Evolutionary conservation across 371 early-diverging fungal species (phyloP), one percentile per base, ranked within the genome.

Genomic region (Apophysomyces variabilis): DNA sequence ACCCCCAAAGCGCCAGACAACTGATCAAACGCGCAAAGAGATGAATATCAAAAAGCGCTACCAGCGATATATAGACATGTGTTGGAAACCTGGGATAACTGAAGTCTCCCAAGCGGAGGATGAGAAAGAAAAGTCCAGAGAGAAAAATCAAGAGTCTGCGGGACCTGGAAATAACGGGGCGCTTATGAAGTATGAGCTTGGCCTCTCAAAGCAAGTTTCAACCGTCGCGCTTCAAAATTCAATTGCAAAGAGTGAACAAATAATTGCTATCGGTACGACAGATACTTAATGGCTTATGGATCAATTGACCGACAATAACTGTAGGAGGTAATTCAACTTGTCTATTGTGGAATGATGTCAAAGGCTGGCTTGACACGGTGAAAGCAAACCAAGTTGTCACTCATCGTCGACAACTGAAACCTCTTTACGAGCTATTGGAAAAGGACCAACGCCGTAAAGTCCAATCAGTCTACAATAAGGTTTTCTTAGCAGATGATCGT

Each of bases 291-390:
- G 32, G 32, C 32, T 26, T 2, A 21, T 21, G 21, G 0, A 13
- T 11, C 21, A 26, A 50, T 7, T 8, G 11, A 18, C 21, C 7
- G 5, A 21, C n/a, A 21, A 21, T 18, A 50, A 5, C 4, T 18
- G 18, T 21, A 50, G 54, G 54, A 21, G 54, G 54, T 8, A 26
- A 50, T 21, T 50, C 54, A 5, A 9, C 9, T 9, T 21, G 9
- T n/a, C 21, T 50, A 21, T 21, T 50, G 16, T 50, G n/a, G 54
- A 50, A 50, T 9, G 54, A 50, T 21, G 54, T 50, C 8, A 50
- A 26, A 21, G 21, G 54, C 11, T 50, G 54, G 54, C 16, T 21
- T 6, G 11, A 21, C 21, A 50, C 54, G 11, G 21, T 21, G 4
- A 26, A 50, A 21, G 5, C 8, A 21, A 50, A 21, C 11, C 54